These are phyloP conservation scores for Sechiopsis laciniata DNA, from an alignment of 306 rosid genomes.

Conservation along the genomic window DNA sequence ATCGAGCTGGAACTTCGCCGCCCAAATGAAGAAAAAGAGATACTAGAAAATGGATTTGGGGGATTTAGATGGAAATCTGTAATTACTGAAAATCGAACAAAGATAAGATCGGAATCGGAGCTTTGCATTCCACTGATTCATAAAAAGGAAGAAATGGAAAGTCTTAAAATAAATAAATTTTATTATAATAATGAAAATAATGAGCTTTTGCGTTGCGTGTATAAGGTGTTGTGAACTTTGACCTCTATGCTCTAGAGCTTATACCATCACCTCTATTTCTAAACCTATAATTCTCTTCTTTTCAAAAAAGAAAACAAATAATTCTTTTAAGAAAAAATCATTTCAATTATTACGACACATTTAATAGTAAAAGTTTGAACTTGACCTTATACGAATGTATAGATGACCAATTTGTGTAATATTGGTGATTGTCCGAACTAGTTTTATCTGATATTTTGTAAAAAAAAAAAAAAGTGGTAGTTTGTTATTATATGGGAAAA, in stretches of 20 bases:
- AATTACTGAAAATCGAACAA: not conserved
- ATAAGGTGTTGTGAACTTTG: not conserved
- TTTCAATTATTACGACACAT: not conserved
- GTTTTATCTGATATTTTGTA: too few relatives aligned
- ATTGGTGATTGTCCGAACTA: too few relatives aligned
- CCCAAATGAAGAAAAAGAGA: not conserved
- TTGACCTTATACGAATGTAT: too few relatives aligned
- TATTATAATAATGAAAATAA: not conserved
- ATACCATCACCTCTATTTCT: not conserved
- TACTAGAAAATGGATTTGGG: not conserved
- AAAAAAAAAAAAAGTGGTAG: too few relatives aligned
- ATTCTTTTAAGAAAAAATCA: not conserved
- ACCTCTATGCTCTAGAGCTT: not conserved
- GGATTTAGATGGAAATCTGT: not conserved
- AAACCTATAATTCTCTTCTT: too few relatives aligned
- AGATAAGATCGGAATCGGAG: slow-evolving; percentile 22
- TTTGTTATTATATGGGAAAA: too few relatives aligned
- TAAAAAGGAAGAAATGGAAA: not conserved
- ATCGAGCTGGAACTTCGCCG: slow-evolving; percentile 8
- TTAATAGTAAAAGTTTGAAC: too few relatives aligned
- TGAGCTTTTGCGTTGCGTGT: not conserved
- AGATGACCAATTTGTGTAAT: too few relatives aligned
- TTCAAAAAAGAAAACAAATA: too few relatives aligned
- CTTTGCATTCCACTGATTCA: slow-evolving; percentile 6
- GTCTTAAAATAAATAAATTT: not conserved